phyloP scores from a whole-genome alignment of 257 asterid species.

The Nicotiana sylvestris region DNA sequence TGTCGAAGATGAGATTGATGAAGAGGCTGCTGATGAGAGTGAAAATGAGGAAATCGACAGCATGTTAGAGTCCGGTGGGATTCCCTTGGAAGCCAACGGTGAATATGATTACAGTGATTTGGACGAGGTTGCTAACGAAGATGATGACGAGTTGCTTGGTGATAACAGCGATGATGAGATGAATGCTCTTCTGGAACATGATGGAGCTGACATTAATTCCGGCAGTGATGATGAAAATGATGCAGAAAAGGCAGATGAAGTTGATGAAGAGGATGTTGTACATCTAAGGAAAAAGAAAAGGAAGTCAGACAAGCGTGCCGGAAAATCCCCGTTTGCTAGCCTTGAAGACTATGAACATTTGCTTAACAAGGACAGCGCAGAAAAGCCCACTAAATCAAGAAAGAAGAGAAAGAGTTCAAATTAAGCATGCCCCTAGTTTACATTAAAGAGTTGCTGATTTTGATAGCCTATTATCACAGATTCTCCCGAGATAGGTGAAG shows the following conservation, averaged over 20 bases:
- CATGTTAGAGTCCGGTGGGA: constrained; percentile 40
- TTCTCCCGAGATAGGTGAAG: background rate
- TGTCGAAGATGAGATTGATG: constrained; percentile 61
- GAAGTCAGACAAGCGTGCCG: constrained; percentile 26
- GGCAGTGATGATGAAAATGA: constrained; percentile 30
- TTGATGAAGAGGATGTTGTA: background rate
- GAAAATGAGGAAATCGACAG: constrained; percentile 55
- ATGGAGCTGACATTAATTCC: constrained; percentile 26
- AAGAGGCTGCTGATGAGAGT: constrained; percentile 34
- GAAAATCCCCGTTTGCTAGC: constrained; percentile 66
- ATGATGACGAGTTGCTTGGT: constrained; percentile 70
- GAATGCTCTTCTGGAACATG: constrained; percentile 31
- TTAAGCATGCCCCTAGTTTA: background rate
- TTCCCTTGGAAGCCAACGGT: constrained; percentile 32
- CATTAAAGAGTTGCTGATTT: background rate
- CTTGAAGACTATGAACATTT: constrained; percentile 67
- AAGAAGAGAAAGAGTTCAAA: constrained; percentile 20
- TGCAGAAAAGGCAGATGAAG: constrained; percentile 35
- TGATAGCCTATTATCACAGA: background rate
- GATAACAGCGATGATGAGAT: constrained; percentile 50
- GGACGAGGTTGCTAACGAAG: constrained; percentile 55
- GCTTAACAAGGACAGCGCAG: constrained; percentile 20
- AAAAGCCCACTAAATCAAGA: background rate
- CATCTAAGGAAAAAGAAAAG: constrained; percentile 31
- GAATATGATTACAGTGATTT: constrained; percentile 70